phyloP scores from a whole-genome alignment of 2,329 filamentous ascomycete species.

The Cercospora beticola region DNA sequence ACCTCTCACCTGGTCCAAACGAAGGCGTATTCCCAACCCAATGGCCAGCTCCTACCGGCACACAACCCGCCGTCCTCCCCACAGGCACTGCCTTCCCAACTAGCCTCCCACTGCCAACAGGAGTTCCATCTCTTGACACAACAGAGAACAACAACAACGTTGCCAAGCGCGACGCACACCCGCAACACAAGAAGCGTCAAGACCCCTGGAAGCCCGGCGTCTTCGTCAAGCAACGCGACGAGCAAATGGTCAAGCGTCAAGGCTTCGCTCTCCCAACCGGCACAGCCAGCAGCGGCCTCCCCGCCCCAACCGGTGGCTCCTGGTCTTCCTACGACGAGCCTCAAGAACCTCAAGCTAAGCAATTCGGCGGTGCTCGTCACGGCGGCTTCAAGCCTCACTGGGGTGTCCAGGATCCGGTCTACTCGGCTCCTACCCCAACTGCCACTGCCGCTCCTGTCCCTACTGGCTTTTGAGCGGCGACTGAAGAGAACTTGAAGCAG shows the following conservation, averaged over 20 bases:
- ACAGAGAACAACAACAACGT: background rate
- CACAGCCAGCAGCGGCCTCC: conserved; percentile 1
- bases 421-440: conserved; percentile 8
- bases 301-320: conserved; percentile 3
- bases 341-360: background rate
- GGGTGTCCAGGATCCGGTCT: background rate
- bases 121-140: background rate
- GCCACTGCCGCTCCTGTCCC: background rate
- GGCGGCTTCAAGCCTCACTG: conserved; percentile 13
- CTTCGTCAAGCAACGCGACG: background rate
- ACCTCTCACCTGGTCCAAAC: background rate
- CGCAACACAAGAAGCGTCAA: background rate
- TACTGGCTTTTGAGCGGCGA: background rate
- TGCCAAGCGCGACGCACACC: background rate
- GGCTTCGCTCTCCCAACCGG: background rate
- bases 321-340: background rate
- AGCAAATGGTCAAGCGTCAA: conserved; percentile 1
- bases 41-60: background rate
- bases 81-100: background rate
- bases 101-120: background rate
- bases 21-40: conserved; percentile 5
- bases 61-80: background rate
- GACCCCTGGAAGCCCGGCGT: background rate
- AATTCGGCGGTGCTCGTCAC: conserved; percentile 13
- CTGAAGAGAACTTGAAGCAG: background rate